Evolutionary conservation across 2,329 filamentous ascomycete genomes (phyloP), one percentile per base, ranked within the genome.

Genomic region (Pyrenophora seminiperda): DNA sequence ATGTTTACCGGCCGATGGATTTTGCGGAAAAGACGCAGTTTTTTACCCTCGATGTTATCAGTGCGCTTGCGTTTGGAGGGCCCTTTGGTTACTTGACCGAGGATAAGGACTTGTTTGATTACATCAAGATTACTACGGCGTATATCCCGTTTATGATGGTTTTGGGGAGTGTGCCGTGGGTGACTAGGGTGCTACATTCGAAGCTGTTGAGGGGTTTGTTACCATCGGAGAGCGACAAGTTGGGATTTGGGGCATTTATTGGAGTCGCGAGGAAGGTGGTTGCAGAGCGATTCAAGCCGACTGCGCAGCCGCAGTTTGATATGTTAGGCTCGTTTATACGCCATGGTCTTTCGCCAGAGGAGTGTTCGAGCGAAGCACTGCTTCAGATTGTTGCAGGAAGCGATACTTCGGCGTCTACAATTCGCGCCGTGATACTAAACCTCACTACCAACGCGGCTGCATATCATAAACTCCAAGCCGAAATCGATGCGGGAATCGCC

Each of bases 41-140:
- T 64, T 78, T 83, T 42, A 81, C 80, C 1, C 69, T 83, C 5
- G 82, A 83, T 53, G 75, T 81, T 39, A 81, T 84, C 51, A 79
- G 75, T 20, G 75, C 75, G 29, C 61, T 84, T 2, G 77, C 78
- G 0, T 81, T 82, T 50, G 81, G 80, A 5, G 56, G 74, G 13
- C 62, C 77, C 0, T 81, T 81, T 54, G 80, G 80, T 1, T 80
- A 77, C 55, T 65, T 83, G 13, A 68, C 69, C 13, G 63, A 74
- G 2, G 80, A 83, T 41, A 61, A 71, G 7, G 80, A 83, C 53
- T 50, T 79, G 0, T 75, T 76, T 39, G 58, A 60, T 9, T 68
- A 80, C 57, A 73, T 79, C 41, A 59, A 74, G 50, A 78, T 76
- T 31, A 77, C 74, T 30, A 68, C 74, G 11, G 70, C 70, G 2